phyloP scores from a whole-genome alignment of 306 rosid genomes.

The Castanea mollissima region DNA sequence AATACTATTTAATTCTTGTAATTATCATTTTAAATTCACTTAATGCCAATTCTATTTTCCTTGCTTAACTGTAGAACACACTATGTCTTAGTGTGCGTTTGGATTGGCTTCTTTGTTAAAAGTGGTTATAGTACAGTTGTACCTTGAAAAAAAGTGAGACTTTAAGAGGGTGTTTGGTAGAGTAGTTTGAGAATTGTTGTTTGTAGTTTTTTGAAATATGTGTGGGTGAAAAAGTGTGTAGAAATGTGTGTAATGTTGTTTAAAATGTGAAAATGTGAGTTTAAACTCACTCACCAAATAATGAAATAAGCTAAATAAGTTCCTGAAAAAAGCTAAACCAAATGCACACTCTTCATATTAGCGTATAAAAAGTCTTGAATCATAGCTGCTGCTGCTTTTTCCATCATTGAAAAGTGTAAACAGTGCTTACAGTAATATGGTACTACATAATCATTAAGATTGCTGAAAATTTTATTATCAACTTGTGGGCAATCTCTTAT shows the following conservation, averaged over 20 bases:
- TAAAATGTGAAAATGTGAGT: no score
- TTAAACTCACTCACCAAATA: no score
- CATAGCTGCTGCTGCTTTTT: neutral
- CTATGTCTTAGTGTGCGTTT: neutral
- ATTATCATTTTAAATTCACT: neutral
- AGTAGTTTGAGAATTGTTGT: no score
- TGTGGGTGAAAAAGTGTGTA: no score
- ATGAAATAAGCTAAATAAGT: no score
- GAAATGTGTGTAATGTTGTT: no score
- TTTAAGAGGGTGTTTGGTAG: no score
- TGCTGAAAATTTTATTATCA: constrained; percentile 2
- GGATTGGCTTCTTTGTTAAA: no score
- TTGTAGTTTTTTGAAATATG: no score
- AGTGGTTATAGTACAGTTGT: no score
- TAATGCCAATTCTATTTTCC: neutral
- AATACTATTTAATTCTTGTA: constrained; percentile 1
- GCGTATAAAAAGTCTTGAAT: neutral
- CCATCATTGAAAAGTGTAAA: neutral
- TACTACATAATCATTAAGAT: neutral
- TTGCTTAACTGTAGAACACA: neutral
- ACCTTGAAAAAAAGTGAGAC: no score
- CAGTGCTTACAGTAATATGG: constrained; percentile 7
- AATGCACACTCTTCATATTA: neutral
- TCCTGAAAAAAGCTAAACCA: no score
- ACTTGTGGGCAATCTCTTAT: constrained; percentile 6